A percentile compares a stretch with the other conserved stretches of the same genome.
Evolutionary conservation across 2,329 filamentous ascomycete genomes (phyloP).

Genomic region (Beauveria pseudobassiana): DNA sequence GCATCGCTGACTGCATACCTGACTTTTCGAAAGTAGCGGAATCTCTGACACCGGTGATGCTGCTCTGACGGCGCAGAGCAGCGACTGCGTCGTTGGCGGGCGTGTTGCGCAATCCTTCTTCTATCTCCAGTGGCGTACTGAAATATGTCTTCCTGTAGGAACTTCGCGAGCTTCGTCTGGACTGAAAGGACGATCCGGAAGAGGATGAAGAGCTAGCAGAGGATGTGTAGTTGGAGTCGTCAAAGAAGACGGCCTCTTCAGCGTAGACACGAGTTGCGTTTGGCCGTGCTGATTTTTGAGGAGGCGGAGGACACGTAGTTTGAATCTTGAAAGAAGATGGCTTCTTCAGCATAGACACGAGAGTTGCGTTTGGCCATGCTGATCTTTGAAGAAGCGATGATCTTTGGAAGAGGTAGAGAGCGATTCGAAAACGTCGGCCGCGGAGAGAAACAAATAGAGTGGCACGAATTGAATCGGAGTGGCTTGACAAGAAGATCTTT

Average conservation of each 20-base stretch:
- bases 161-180: constrained; percentile 23
- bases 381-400: too few relatives aligned
- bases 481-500: too few relatives aligned
- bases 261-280: constrained; percentile 18
- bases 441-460: background rate
- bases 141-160: constrained; percentile 22
- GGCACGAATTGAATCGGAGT: background rate
- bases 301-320: too few relatives aligned
- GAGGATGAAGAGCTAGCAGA: background rate
- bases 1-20: background rate
- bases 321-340: background rate
- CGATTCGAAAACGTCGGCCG: background rate
- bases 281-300: constrained; percentile 16
- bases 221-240: constrained; percentile 11
- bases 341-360: constrained; percentile 17
- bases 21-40: constrained; percentile 1
- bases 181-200: constrained; percentile 18
- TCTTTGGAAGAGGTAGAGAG: background rate
- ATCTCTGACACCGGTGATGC: background rate
- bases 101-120: constrained; percentile 16
- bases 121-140: constrained; percentile 18
- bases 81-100: background rate
- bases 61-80: background rate
- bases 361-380: constrained; percentile 21
- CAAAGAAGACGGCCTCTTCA: constrained; percentile 15